Percentiles rank a stretch among this genome's conserved stretches.
phyloP scores from a whole-genome alignment of 2,329 filamentous ascomycete species.

The Penicillium expansum region DNA sequence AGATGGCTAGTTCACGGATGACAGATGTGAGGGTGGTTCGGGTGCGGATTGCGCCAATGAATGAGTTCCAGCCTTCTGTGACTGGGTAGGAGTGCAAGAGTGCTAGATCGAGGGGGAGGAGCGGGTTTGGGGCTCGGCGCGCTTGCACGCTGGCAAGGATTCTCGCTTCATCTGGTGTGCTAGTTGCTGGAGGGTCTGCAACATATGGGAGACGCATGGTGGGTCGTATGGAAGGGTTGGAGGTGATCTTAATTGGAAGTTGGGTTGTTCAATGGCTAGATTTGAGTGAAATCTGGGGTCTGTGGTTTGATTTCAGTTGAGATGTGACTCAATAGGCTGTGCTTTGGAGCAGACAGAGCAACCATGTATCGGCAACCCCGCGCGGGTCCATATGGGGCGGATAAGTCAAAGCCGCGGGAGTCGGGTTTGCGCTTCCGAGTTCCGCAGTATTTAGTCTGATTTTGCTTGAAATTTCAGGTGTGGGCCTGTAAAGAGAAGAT shows the following conservation, averaged over 20 bases:
- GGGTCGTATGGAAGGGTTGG: background rate
- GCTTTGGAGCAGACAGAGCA: background rate
- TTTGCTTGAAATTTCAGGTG: background rate
- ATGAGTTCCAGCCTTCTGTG: constrained; percentile 59
- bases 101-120: constrained; percentile 54
- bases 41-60: constrained; percentile 56
- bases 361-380: too few relatives aligned
- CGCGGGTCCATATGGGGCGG: constrained; percentile 18
- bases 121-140: constrained; percentile 49
- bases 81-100: constrained; percentile 56
- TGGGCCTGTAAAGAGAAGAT: background rate
- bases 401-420: constrained; percentile 14
- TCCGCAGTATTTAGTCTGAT: background rate
- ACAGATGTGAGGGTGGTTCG: constrained; percentile 49
- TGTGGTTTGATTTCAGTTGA: background rate
- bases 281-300: constrained; percentile 1
- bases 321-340: background rate
- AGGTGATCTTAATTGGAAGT: background rate
- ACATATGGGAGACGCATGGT: constrained; percentile 58
- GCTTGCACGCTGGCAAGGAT: constrained; percentile 52
- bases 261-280: background rate
- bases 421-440: constrained; percentile 3
- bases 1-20: constrained; percentile 75
- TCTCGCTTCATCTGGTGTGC: constrained; percentile 47
- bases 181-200: constrained; percentile 49